These are phyloP conservation scores for Wickerhamiella lipophila DNA, from an alignment of 805 yeast species.

Conservation along the genomic window DNA sequence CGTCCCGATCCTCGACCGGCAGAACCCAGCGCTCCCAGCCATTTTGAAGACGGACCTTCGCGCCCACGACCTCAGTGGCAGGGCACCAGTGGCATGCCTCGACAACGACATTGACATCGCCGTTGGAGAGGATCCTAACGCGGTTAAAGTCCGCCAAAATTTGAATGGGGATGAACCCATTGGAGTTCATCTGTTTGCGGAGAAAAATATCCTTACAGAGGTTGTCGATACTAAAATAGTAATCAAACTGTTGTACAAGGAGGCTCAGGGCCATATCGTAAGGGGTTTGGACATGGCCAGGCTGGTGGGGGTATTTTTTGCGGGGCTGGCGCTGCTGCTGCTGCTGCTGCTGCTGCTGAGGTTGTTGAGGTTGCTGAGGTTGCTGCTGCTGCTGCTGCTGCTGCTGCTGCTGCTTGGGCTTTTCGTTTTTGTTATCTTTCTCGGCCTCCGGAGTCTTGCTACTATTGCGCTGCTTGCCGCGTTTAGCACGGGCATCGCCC, in stretches of 20 bases:
- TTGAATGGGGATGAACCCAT: constrained; percentile 57
- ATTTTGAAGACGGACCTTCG: constrained; percentile 47
- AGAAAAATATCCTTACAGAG: constrained; percentile 71
- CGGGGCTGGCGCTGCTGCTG: constrained; percentile 8
- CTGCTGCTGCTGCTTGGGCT: constrained; percentile 4
- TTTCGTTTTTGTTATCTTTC: neutral
- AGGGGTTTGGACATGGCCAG: constrained; percentile 11
- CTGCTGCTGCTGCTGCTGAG: too few species aligned
- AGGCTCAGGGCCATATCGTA: constrained; percentile 19
- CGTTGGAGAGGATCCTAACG: constrained; percentile 51
- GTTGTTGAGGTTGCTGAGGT: too few species aligned
- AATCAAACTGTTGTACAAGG: constrained; percentile 58
- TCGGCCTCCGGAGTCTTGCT: neutral
- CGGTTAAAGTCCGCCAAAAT: constrained; percentile 63
- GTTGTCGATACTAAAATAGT: constrained; percentile 82
- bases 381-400: constrained; percentile 8
- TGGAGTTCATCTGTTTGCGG: constrained; percentile 64
- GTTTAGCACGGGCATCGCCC: neutral
- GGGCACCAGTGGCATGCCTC: constrained; percentile 44
- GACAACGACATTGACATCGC: constrained; percentile 39
- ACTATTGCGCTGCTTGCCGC: neutral
- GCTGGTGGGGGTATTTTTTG: constrained; percentile 7
- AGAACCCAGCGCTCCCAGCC: constrained; percentile 61
- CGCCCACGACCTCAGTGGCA: constrained; percentile 40
- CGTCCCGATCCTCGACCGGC: constrained; percentile 38